Evolutionary conservation across 2,329 filamentous ascomycete species (phyloP), one percentile per base, ranked within the genome.

Genomic region (Alternaria novae-zelandiae): DNA sequence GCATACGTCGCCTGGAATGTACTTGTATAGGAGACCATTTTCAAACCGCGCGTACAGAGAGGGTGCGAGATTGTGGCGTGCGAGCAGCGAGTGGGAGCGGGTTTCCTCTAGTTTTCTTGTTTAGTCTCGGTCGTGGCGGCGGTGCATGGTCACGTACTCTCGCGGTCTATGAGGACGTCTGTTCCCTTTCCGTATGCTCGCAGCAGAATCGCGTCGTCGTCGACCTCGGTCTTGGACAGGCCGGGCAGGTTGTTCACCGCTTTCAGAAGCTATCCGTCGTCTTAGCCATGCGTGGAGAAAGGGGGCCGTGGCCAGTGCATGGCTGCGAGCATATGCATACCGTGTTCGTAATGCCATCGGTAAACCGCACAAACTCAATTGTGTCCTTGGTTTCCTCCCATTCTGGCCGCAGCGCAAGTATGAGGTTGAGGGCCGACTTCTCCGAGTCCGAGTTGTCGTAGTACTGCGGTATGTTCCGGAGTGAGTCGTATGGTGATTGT

Each of bases 321-420:
- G 54, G 13, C 26, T 61, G 53, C 30, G 15, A 50, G 57, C 26
- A 17, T 32, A 58, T 51, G 84, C 86, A 70, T 82, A 89, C 87
- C 69, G 94, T 98, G 82, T 99, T 99, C 70, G 96, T 99, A 82
- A 98, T 99, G 77, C 96, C 96, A 76, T 99, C 96, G 43, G 94
- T 99, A 84, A 98, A 99, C 68, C 92, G 90, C 70, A 93, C 86
- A 77, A 98, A 93, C 75, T 96, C 90, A 73, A 99, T 86, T 46
- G 90, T 87, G 61, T 92, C 91, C 68, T 90, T 88, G 36, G 87
- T 84, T 51, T 87, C 86, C 70, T 89, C 86, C 96, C 96, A 99
- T 73, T 96, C 89, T 11, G 94, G 94, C 63, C 90, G 88, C 65
- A 97, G 85, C 26, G 92, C 87, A 71, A 93, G 85, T 74, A 97